Evolutionary conservation across 345 rosid species (phyloP), one percentile per base, ranked within the genome.

Genomic region (Aegle marmelos): DNA sequence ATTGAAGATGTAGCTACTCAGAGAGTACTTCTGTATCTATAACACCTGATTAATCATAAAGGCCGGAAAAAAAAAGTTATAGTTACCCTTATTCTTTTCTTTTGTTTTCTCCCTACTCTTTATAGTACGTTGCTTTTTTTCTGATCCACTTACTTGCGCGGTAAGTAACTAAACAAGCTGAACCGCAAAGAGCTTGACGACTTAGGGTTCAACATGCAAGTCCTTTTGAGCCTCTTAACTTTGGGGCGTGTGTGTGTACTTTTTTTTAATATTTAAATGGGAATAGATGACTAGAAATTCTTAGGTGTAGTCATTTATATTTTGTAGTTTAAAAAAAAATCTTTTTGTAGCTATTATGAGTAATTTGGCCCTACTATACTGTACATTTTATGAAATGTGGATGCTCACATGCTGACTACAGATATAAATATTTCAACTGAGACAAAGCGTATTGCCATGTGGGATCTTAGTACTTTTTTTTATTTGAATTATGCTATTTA

Each of bases 1-100:
- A 69, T 27, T 75, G 34, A 74, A 74, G 68, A 58, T 83, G 83
- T 83, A 77, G 71, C 69, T 76, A 74, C 36, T 73, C 56, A 62
- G 67, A 57, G 36, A 76, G 59, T 34, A 56, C 59, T 41, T 28
- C 50, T 82, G 81, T 74, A 79, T 78, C 66, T 77, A 73, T n/a
- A 79, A 77, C 59, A 65, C 59, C 72, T 64, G 17, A 53, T 78
- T 59, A 62, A 68, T 75, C 39, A 72, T 39, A 9, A 45, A 36
- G 34, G 4, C 16, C 33, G 7, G 5, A 19, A 33, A 41, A 67
- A 30, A 4, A 22, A 22, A 5, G 1, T 30, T 21, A 28, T 34
- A 57, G 25, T 36, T 24, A 45, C 50, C 50, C 50, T 45, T 41
- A 41, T 34, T 73, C 25, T 57, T 53, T 28, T 16, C 21, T 6